Conservation (phyloP, 495 filamentous ascomycete species). For the Staphylotrichum tortipilum region DNA sequence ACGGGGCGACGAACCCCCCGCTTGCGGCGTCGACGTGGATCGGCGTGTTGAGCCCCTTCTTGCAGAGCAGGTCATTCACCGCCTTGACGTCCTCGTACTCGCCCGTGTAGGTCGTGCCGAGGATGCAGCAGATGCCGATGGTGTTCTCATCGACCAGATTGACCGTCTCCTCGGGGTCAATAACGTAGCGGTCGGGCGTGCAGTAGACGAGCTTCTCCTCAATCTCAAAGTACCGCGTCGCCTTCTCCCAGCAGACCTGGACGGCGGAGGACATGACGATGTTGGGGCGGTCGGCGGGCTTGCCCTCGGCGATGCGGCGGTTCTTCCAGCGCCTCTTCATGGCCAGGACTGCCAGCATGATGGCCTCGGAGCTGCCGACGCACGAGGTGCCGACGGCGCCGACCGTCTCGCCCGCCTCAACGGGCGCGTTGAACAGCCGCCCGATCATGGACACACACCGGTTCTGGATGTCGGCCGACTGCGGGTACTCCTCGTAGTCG, state of each 20-base stretch:
- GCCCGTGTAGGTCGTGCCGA: slow-evolving; percentile 91
- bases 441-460: slow-evolving; percentile 90
- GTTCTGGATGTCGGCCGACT: slow-evolving; percentile 83
- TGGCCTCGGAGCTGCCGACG: slow-evolving; percentile 79
- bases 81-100: slow-evolving; percentile 89
- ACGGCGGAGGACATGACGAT: slow-evolving; percentile 89
- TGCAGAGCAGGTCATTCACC: slow-evolving; percentile 72
- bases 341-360: slow-evolving; percentile 80
- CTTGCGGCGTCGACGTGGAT: slow-evolving; percentile 90
- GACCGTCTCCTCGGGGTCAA: slow-evolving; percentile 77
- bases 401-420: slow-evolving; percentile 31
- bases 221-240: slow-evolving; percentile 86
- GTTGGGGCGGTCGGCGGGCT: slow-evolving; percentile 68
- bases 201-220: slow-evolving; percentile 87
- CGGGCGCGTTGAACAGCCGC: slow-evolving; percentile 71
- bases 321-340: slow-evolving; percentile 97
- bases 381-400: slow-evolving; percentile 76
- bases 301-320: slow-evolving; percentile 66
- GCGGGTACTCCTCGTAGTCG: slow-evolving; percentile 88
- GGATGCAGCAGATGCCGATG: slow-evolving; percentile 83
- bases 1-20: slow-evolving; percentile 85
- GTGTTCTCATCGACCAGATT: slow-evolving; percentile 89
- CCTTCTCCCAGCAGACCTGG: slow-evolving; percentile 96
- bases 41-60: slow-evolving; percentile 62
- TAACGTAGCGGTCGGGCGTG: slow-evolving; percentile 69